Evolutionary conservation across 2,329 filamentous ascomycete genomes (phyloP), one percentile per base, ranked within the genome.

Genomic region (Colletotrichum godetiae): DNA sequence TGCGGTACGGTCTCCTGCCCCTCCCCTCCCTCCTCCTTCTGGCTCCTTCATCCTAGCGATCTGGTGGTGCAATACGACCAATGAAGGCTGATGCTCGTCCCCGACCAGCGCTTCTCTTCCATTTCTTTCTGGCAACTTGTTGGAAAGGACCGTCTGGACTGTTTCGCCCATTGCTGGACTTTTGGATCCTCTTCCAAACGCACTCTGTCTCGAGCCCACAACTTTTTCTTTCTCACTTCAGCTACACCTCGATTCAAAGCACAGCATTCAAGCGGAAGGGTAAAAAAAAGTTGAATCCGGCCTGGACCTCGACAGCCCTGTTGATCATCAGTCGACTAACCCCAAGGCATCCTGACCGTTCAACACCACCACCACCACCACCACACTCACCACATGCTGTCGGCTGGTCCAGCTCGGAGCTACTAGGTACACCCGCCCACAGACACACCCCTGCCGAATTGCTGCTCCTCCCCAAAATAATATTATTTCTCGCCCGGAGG

Each of bases 391-490:
- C 70, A 70, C 60, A 67, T 70, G 60, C 61, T 70, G 60, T 73
- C 70, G 67, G 70, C 70, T 73, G 70, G 70, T 57, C 70, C 70
- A 73, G 60, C 67, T 74, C 62, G 68, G 61, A 72, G 68, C 68
- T 72, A 63, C 57, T 74, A 75, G 56, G 53, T 61, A 66, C 74
- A 75, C 74, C 74, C 73, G 56, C 73, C 74, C 72, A 74, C 72
- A 72, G 68, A 75, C 74, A 73, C 74, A 69, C 74, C 74, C 73
- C 66, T 71, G 63, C 67, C 49, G 63, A 75, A 75, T 75, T 75
- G 74, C 73, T 68, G 66, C 65, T 75, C 68, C 73, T 75, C 74
- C 74, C 74, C 74, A 75, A 75, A 75, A 75, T 75, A 75, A 75
- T 75, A 75, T 75, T 75, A 75, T 75, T 75, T 75, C 74, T 74